Base-by-base conservation (phyloP, 306 rosid species). In the Lupinus albus region DNA sequence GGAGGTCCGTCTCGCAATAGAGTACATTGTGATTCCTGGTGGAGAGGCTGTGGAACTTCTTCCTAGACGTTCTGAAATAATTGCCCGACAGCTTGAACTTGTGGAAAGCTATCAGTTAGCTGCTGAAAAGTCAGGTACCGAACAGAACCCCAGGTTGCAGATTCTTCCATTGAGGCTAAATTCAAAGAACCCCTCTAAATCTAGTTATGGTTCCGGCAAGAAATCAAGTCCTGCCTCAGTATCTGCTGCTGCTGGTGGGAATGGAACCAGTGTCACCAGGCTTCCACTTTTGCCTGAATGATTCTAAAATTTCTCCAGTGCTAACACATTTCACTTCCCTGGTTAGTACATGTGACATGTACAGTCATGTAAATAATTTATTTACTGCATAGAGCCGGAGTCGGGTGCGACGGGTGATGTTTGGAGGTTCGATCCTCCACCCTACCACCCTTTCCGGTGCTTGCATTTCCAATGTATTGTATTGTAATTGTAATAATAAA, bases 1-100 rank as follows among this genome's bases (percentile, higher is more conserved):
- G 99, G 99, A 94, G 95, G 99, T 90, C 54, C 86, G 99, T 67
- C 96, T 94, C 41, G 99, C 97, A 21, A 94, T 94, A 12, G 99
- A 94, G 79, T 90, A 94, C 76, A 94, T 94, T 0, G 99, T 94
- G 72, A 94, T 94, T 78, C 99, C 99, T 54, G 99, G 99, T 30
- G 97, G 99, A 78, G 99, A 94, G 71, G 80, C 97, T 2, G 99
- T 94, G 18, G 99, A 94, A 81, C 99, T 94, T 78, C 99, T 94
- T 54, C 97, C 99, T 13, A 86, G 99, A 67, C 28, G 91, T 67
- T 86, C 97, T 1, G 97, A 94, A 71, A 94, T 94, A 48, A 86
- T 94, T 6, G 99, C 89, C 10, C 72, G 86, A 60, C 99, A 94
- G 87, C 95, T 94, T 60, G 90, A 94, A 78, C 91, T 94, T 0